Evolutionary conservation across 192 early-diverging fungal species (phyloP), one percentile per base, ranked within the genome.

Genomic region (Coemansia sp.): DNA sequence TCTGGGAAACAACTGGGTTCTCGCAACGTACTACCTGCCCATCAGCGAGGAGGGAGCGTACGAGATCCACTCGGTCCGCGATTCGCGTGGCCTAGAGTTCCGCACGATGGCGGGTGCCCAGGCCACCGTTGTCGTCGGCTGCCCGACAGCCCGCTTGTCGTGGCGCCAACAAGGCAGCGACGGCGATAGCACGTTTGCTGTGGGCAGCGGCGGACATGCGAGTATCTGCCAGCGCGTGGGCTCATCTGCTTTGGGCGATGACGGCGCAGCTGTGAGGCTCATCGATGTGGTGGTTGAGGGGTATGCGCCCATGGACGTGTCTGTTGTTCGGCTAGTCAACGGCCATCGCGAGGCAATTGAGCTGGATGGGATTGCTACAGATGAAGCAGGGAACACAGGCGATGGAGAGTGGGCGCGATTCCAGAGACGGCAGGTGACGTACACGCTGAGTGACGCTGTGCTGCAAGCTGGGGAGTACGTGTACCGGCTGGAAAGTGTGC

Each of bases 391-490:
- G 19, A 40, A 27, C 8, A n/a, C n/a, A n/a, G 25, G 27, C 65
- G 62, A 58, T 62, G n/a, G 46, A 36, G 8, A 59, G 59, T 74
- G 64, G 68, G 27, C 70, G 29, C 66, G 45, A 69, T 79, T 66
- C 64, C 60, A 64, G n/a, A 37, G 73, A 3, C 72, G 61, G 36
- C 62, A 31, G 12, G 59, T 59, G 6, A 61, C 58, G 7, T 73
- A 76, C 36, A 63, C 70, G 29, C 58, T 84, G 17, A 76, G 64
- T 57, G 82, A 84, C 60, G 70, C 73, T 20, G 78, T 79, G 59
- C 39, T 70, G 40, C 72, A 64, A 17, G 47, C 82, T 2, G 82
- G 82, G 29, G 75, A 84, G 56, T 79, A 84, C 5, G 73, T 84
- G 40, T 79, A 78, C 67, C 69, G 72, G 66, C 67, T 84, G 4